Conservation (phyloP, 345 rosid species). For the Hirschfeldia incana region DNA sequence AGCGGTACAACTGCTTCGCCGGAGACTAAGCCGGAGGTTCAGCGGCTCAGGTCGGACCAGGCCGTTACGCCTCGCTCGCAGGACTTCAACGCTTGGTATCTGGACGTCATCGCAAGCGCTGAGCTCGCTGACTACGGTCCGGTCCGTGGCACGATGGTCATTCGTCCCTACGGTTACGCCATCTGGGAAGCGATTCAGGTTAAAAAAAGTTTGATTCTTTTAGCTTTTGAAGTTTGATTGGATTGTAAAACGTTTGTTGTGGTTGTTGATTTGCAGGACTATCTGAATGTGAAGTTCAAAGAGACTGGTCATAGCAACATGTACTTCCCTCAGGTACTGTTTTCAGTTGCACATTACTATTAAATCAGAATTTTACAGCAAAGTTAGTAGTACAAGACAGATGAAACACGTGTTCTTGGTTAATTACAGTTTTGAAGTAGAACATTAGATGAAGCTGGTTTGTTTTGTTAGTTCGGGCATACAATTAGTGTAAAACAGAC, state of each 20-base stretch:
- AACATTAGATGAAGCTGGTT: neutral
- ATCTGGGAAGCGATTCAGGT: constrained; percentile 99
- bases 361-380: neutral
- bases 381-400: no score
- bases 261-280: constrained; percentile 64
- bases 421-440: constrained; percentile 7
- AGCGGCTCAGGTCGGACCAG: constrained; percentile 48
- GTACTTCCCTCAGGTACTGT: constrained; percentile 91
- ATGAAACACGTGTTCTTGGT: neutral
- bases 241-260: neutral
- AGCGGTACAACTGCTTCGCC: constrained; percentile 44
- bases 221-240: neutral
- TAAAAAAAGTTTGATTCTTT: neutral
- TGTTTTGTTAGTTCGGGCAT: neutral
- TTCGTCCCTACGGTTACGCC: constrained; percentile 91
- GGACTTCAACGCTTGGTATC: constrained; percentile 95
- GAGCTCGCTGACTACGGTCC: constrained; percentile 97
- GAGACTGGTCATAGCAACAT: constrained; percentile 94
- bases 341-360: neutral
- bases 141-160: constrained; percentile 95
- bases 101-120: constrained; percentile 85
- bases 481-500: neutral
- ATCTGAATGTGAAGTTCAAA: constrained; percentile 85
- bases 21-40: constrained; percentile 53
- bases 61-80: constrained; percentile 79